Conservation (phyloP, 495 filamentous ascomycete genomes). For the Penicillium antarcticum region DNA sequence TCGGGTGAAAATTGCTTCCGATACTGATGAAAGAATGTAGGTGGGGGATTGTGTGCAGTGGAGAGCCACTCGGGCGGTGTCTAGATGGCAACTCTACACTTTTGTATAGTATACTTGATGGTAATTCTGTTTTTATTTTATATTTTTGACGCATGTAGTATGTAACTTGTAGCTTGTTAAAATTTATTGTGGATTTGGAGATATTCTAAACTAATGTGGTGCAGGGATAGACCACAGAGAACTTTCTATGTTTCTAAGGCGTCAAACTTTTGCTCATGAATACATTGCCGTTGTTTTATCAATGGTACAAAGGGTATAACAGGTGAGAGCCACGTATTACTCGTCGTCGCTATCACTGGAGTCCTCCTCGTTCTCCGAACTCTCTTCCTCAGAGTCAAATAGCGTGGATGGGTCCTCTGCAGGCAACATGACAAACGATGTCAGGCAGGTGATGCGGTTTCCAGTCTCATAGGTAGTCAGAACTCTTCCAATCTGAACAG, state of each 20-base stretch:
- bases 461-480: conserved; percentile 79
- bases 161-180: neutral
- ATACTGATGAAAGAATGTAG: conserved; percentile 38
- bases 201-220: neutral
- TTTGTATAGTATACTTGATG: neutral
- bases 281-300: conserved; percentile 15
- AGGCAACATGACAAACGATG: conserved; percentile 73
- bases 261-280: conserved; percentile 6
- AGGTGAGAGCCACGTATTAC: conserved; percentile 11
- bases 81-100: conserved; percentile 8
- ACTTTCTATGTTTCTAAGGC: neutral
- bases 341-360: conserved; percentile 48
- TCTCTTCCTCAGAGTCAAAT: conserved; percentile 31
- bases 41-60: conserved; percentile 45
- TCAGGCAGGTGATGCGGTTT: conserved; percentile 86
- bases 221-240: no score
- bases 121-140: neutral
- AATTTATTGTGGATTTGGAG: conserved; percentile 2
- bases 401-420: conserved; percentile 34
- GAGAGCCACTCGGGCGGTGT: conserved; percentile 39
- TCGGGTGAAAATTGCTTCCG: conserved; percentile 41
- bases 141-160: neutral
- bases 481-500: conserved; percentile 62
- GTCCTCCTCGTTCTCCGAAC: conserved; percentile 37
- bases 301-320: conserved; percentile 30